A percentile compares a stretch with the other conserved stretches of the same genome.
These are phyloP conservation scores for Athelia psychrophila DNA, from an alignment of 1,284 basidiomycete genomes.

Conservation along the genomic window DNA sequence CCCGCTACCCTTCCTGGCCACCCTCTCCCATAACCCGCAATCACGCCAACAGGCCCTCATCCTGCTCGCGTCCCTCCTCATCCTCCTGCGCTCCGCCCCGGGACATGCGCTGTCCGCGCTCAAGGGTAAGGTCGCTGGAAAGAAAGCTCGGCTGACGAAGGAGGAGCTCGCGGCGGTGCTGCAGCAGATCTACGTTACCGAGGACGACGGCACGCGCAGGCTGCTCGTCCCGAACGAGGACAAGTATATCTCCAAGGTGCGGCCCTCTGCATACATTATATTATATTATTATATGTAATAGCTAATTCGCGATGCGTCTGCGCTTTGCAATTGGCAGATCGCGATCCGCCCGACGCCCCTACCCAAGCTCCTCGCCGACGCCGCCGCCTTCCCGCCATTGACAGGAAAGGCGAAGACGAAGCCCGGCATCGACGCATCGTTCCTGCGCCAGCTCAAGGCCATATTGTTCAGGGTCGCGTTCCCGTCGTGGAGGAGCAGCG, in stretches of 20 bases:
- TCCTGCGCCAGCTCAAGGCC: constrained; percentile 79
- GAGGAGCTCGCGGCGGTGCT: constrained; percentile 46
- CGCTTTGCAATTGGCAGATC: too few relatives aligned
- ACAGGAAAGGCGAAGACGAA: constrained; percentile 38
- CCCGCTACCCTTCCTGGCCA: too few relatives aligned
- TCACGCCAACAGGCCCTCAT: background rate
- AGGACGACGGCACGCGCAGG: constrained; percentile 56
- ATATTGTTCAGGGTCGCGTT: constrained; percentile 75
- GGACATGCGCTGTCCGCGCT: constrained; percentile 22
- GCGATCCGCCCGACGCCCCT: constrained; percentile 43
- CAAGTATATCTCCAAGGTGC: constrained; percentile 52
- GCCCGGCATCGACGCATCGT: constrained; percentile 76
- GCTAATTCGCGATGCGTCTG: background rate
- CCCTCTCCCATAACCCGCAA: too few relatives aligned
- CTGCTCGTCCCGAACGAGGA: constrained; percentile 68
- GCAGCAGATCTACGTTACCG: constrained; percentile 55
- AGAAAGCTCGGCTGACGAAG: constrained; percentile 28
- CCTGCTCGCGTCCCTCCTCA: constrained; percentile 25
- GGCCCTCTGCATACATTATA: constrained; percentile 14
- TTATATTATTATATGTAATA: background rate
- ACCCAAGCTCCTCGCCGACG: constrained; percentile 43
- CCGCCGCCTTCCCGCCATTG: constrained; percentile 52
- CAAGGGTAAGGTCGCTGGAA: constrained; percentile 16
- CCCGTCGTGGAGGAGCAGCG: constrained; percentile 70
- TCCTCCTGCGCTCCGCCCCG: constrained; percentile 41